These are phyloP conservation scores for Debaryomyces sp. DNA, from an alignment of 1,139 yeast genomes.

Conservation along the genomic window DNA sequence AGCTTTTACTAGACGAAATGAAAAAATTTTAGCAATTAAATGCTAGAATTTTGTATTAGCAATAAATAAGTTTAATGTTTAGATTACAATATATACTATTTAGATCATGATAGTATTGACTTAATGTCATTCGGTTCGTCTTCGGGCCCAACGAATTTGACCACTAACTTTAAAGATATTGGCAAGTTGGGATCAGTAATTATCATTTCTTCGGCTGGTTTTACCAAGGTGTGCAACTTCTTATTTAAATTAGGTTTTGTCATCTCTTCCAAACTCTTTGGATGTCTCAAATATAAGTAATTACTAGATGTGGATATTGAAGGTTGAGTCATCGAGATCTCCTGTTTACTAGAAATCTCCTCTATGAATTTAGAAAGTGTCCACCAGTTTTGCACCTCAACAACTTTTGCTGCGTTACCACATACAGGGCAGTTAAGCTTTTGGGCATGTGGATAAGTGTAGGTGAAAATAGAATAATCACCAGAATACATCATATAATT, in stretches of 20 bases:
- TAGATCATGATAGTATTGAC: conserved; percentile 4
- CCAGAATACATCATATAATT: conserved; percentile 92
- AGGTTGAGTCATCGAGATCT: conserved; percentile 50
- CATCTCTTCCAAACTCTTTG: conserved; percentile 50
- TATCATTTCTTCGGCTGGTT: conserved; percentile 51
- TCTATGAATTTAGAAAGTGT: conserved; percentile 55
- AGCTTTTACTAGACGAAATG: conserved; percentile 43
- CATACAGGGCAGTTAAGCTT: conserved; percentile 75
- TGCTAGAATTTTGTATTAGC: not conserved
- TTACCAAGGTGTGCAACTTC: conserved; percentile 42
- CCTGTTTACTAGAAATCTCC: conserved; percentile 31
- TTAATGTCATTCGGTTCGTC: conserved; percentile 15
- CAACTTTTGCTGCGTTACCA: conserved; percentile 48
- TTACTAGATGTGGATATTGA: conserved; percentile 48
- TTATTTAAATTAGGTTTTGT: conserved; percentile 50
- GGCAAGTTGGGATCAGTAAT: conserved; percentile 63
- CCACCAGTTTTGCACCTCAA: conserved; percentile 40
- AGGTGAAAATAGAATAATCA: conserved; percentile 73
- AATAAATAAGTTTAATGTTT: not conserved
- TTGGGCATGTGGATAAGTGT: conserved; percentile 65
- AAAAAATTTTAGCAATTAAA: conserved; percentile 2
- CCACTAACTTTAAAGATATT: conserved; percentile 35
- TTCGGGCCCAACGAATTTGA: conserved; percentile 28
- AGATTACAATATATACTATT: not conserved
- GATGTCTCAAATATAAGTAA: conserved; percentile 54